Evolutionary conservation across 2,329 filamentous ascomycete genomes (phyloP), one percentile per base, ranked within the genome.

Genomic region (Westerdykella aurantiaca): DNA sequence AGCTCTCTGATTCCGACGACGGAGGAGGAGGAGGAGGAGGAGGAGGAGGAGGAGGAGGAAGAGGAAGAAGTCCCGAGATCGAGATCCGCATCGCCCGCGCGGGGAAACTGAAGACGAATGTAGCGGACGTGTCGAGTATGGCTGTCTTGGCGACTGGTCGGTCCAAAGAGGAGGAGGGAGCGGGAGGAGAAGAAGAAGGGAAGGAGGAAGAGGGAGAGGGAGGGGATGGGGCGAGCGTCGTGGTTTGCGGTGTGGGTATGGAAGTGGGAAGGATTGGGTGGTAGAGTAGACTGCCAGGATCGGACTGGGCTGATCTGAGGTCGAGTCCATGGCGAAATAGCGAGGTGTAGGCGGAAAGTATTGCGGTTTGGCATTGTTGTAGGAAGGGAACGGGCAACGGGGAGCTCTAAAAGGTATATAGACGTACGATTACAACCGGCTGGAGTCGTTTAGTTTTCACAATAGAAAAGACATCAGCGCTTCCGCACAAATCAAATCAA

Each of bases 61-160:
- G 2, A 3, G 31, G 37, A 23, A 12, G 21, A 29, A 29, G 49
- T 58, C 37, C 10, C 22, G n/a, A 21, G 72, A 12, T 42, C 22
- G n/a, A 22, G 72, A 12, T 42, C 56, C 1, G 54, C 25, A 9
- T 73, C 6, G 55, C 50, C 42, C 58, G 59, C 7, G 12, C 63
- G 13, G 43, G 45, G 9, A 69, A 64, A 42, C 46, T 57, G 12
- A 69, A 62, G 46, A 78, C 74, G 16, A 64, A 70, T 21, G 75
- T 81, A 3, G 78, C 78, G 12, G 79, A 82, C 61, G 71, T 78
- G 14, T 75, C 77, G 2, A 69, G 71, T 22, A 60, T 81, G 57
- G 71, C 69, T n/a, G 49, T 72, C 2, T 54, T 72, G n/a, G 37
- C 45, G 41, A 5, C 33, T 29, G 7, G 9, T 29, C 25, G 9